Evolutionary conservation across 2,329 filamentous ascomycete genomes (phyloP).

Genomic region (Colletotrichum sp.): DNA sequence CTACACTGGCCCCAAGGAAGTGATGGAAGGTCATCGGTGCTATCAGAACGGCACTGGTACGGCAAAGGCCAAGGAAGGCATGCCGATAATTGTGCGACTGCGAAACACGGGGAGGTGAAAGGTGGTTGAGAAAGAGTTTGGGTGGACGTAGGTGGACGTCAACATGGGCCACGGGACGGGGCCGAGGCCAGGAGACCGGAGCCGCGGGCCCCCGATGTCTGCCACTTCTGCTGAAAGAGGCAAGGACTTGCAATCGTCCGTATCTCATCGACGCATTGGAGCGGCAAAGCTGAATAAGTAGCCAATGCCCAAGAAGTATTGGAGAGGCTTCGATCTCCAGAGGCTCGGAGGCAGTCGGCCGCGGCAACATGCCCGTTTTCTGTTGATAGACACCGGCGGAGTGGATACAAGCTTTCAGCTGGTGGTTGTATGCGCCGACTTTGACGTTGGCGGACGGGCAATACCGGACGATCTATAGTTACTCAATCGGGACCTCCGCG

Average conservation of each 20-base stretch:
- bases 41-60: slow-evolving; percentile 32
- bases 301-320: not conserved
- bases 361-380: not conserved
- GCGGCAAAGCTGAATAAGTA: not conserved
- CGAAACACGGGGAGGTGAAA: not conserved
- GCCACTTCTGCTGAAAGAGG: not conserved
- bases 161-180: not conserved
- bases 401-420: not conserved
- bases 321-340: not conserved
- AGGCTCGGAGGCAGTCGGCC: not conserved
- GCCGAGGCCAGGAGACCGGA: not conserved
- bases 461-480: not conserved
- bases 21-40: slow-evolving; percentile 32
- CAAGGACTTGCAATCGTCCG: not conserved
- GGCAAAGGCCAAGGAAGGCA: slow-evolving; percentile 40
- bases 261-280: not conserved
- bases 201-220: not conserved
- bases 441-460: not conserved
- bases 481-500: not conserved
- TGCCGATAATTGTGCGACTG: slow-evolving; percentile 38
- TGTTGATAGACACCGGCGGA: not conserved
- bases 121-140: not conserved
- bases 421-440: not conserved
- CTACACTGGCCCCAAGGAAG: slow-evolving; percentile 26
- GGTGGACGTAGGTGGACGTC: not conserved